Base-by-base conservation (phyloP, 129 eudicot species). In the Heracleum sosnowskyi region DNA sequence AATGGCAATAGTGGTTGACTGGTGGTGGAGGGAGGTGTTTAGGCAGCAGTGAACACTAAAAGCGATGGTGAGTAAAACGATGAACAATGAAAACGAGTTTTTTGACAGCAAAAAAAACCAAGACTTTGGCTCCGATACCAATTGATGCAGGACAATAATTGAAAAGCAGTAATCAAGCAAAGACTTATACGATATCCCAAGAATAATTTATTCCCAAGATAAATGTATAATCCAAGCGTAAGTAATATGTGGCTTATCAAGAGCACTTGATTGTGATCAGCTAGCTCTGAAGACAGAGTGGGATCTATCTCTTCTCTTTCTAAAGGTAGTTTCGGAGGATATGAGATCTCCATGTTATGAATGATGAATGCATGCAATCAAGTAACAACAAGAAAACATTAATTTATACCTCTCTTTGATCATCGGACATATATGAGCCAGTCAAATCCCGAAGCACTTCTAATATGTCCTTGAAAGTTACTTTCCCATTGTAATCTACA, bases 401-500 rank as follows among this genome's bases (percentile, higher is more conserved):
- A 13, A 29, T 60, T 66, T 60, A 60, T 86, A 87, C 98, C 98
- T 93, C 90, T 86, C 90, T 86, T 86, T 93, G 98, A 83, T 89
- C 82, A 81, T 89, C 97, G 20, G 91, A 82, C 93, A 91, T 91
- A 74, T 85, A 93, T 2, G 98, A 83, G 79, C 97, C 98, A 74
- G 91, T 85, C 85, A 93, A 87, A 85, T 93, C 98, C 68, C 85
- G 88, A 47, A 93, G 86, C 63, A 93, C 91, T 82, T 89, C 90
- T 78, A 90, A 78, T 62, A 93, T 82, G 81, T 93, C 97, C 74
- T 79, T 81, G 79, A 93, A 87, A 74, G 88, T 81, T 86, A 93
- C 97, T 86, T 87, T 93, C 24, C 98, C 98, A n/a, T 93, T 86
- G 53, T 89, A 79, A 83, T 93, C 98, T 20, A 91, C 86, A 71